Base-by-base conservation (phyloP, 2,329 filamentous ascomycete species). In the Aspergillus calidoustus region DNA sequence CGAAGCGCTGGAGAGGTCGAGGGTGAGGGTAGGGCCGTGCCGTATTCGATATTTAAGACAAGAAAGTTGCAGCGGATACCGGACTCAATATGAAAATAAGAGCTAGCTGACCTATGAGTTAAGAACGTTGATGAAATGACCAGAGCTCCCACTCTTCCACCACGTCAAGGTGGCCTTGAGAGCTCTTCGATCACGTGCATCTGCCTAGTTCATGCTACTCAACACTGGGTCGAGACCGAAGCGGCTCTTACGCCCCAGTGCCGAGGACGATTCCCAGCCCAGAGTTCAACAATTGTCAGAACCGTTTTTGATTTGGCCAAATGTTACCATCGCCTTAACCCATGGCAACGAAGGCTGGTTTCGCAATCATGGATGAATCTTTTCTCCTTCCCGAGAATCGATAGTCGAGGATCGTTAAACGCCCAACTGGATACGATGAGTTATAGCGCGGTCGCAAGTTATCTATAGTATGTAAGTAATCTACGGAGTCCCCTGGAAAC, bases 171-270 rank as follows among this genome's bases (percentile, higher is more conserved):
- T 75, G 68, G 71, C 71, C 70, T 70, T 64, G 67, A 68, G 61
- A 72, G 66, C 70, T 73, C 54, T 28, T 25, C 17, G 60, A 64
- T 76, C 74, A 76, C 74, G 74, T 76, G 74, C 15, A 44, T 19
- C 17, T 49, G 57, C 57, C 65, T 72, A 67, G 68, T 71, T 41
- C 64, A 15, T 43, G 13, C 38, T n/a, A 64, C 49, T 61, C 61
- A 59, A 52, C 8, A 22, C 47, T 43, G 19, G 51, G 34, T n/a
- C 46, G 22, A 22, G 46, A 47, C 44, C 2, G 1, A 47, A 47
- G 44, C 46, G 46, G 46, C 46, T 48, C 46, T 19, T 19, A 25
- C 46, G 46, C 9, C 34, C 44, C 46, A 22, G 13, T 48, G 22
- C 46, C 46, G 46, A 48, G 19, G 19, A 28, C 11, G 15, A 41